Percentiles rank a stretch among this genome's conserved stretches.
Evolutionary conservation across 345 rosid genomes (phyloP).

Genomic region (Populus alba): DNA sequence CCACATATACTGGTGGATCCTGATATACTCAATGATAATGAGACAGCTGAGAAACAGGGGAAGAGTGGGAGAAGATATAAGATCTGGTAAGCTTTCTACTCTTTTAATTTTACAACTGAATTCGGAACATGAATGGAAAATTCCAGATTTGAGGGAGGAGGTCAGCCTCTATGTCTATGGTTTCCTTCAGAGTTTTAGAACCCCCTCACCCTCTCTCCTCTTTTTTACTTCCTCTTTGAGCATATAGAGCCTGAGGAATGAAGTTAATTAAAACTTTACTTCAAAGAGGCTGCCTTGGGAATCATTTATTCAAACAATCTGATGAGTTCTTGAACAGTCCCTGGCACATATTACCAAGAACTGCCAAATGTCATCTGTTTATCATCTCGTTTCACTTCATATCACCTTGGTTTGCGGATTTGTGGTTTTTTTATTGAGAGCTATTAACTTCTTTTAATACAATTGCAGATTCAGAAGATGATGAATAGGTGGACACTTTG

Average conservation of each 20-base stretch:
- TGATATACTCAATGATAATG: constrained; percentile 78
- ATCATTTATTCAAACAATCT: neutral
- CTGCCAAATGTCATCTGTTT: neutral
- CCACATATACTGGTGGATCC: constrained; percentile 98
- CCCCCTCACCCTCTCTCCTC: neutral
- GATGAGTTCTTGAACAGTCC: neutral
- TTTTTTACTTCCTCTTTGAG: neutral
- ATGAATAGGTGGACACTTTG: constrained; percentile 51
- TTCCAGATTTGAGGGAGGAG: neutral
- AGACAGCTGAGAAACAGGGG: constrained; percentile 85
- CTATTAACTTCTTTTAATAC: constrained; percentile 4
- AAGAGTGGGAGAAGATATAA: constrained; percentile 90
- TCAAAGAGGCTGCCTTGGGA: neutral
- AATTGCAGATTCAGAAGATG: constrained; percentile 91
- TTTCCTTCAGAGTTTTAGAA: neutral
- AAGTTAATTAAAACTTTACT: neutral
- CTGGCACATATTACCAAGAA: neutral
- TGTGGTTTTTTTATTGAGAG: neutral
- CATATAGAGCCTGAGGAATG: neutral
- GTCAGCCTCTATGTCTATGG: neutral
- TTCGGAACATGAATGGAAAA: neutral
- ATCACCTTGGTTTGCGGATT: neutral
- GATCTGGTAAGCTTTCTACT: constrained; percentile 70
- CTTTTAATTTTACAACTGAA: neutral
- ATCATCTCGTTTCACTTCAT: neutral